Conservation (phyloP, 1,139 yeast genomes). For the Blastobotrys apis region DNA sequence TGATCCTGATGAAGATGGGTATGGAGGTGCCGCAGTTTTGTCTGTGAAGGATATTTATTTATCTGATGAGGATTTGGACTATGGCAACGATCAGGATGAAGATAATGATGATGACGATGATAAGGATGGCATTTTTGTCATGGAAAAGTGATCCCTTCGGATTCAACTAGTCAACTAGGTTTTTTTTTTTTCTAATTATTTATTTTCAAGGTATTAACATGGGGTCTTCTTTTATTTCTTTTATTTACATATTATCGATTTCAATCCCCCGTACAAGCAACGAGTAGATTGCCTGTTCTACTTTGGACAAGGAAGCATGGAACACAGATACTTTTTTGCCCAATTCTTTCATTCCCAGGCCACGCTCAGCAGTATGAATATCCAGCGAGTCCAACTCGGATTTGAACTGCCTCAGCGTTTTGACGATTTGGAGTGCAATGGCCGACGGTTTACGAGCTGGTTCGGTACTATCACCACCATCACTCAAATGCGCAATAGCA, state of each 20-base stretch:
- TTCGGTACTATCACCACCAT: conserved; percentile 2
- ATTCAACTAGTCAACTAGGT: too few relatives aligned
- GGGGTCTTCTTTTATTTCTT: conserved; percentile 1
- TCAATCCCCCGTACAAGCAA: conserved; percentile 14
- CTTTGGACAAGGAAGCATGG: conserved; percentile 23
- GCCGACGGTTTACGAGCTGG: conserved; percentile 16
- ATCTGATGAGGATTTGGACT: conserved; percentile 7
- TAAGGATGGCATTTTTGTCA: too few relatives aligned
- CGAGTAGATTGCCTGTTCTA: conserved; percentile 25
- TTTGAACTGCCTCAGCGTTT: conserved; percentile 19
- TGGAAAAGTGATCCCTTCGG: too few relatives aligned
- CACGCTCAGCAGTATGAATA: conserved; percentile 5
- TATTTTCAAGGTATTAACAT: not conserved
- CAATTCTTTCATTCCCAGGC: conserved; percentile 18
- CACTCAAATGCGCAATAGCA: conserved; percentile 29
- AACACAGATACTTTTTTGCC: conserved; percentile 24
- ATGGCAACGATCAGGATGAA: conserved; percentile 1
- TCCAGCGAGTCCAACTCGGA: conserved; percentile 10
- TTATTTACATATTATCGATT: not conserved
- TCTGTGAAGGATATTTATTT: conserved; percentile 10
- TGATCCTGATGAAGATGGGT: conserved; percentile 11
- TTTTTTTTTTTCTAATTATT: too few relatives aligned
- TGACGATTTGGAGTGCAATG: conserved; percentile 18
- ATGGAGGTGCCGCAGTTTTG: not conserved
- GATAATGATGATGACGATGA: conserved; percentile 21